Conservation (phyloP, 2,329 filamentous ascomycete species). For the Fusarium aywerte region DNA sequence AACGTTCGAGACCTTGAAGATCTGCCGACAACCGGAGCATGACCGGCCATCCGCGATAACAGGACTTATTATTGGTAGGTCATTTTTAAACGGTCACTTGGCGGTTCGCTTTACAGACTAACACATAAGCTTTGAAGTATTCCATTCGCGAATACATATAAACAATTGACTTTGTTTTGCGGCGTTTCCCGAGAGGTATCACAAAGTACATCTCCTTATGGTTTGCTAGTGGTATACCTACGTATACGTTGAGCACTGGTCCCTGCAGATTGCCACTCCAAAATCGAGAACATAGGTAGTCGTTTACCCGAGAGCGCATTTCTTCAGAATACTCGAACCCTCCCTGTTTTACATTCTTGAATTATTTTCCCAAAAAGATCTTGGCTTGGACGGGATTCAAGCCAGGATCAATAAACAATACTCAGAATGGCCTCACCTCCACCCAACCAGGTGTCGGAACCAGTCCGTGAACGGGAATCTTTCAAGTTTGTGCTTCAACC, state of each 20-base stretch:
- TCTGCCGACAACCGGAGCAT: conserved; percentile 3
- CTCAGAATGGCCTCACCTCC: conserved; percentile 14
- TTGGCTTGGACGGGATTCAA: background rate
- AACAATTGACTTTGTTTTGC: background rate
- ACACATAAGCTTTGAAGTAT: background rate
- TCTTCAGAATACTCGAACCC: background rate
- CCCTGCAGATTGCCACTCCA: conserved; percentile 1
- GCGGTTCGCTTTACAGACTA: background rate
- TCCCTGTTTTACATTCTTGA: background rate
- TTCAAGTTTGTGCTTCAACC: conserved; percentile 24
- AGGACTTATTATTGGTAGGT: conserved; percentile 4
- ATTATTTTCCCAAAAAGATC: background rate
- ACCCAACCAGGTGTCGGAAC: conserved; percentile 23
- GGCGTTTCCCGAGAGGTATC: background rate
- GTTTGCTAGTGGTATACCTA: background rate
- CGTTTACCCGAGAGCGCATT: background rate
- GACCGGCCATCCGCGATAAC: background rate
- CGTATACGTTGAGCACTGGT: background rate
- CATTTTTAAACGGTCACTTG: background rate
- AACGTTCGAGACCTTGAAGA: conserved; percentile 2
- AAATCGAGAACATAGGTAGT: background rate
- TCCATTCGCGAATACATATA: background rate
- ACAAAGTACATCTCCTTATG: background rate
- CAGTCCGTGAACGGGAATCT: conserved; percentile 29
- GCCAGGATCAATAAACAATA: background rate